Base-by-base conservation (phyloP, 352 stramenopile genomes). In the Phytophthora lateralis region DNA sequence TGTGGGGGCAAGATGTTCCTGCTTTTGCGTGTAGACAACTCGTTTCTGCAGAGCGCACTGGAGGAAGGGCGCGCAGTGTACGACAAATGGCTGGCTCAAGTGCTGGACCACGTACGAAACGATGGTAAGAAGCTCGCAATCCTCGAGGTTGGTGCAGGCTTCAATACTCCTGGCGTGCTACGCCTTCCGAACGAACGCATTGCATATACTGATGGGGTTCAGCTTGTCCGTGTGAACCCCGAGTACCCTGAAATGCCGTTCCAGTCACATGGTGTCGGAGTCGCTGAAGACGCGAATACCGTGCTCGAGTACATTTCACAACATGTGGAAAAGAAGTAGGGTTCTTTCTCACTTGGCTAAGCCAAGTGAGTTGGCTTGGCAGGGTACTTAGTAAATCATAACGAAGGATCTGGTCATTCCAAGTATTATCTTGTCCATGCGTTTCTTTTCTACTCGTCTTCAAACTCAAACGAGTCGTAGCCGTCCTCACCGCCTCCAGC, bases 381-480 rank as follows among this genome's bases (percentile, higher is more conserved):
- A 15, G 29, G 21, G 53, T n/a, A n/a, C n/a, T n/a, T n/a, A n/a
- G n/a, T 38, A 32, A 30, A 48, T n/a, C 54, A 61, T 55, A 41
- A 52, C 37, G 18, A 55, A n/a, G 52, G 26, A 58, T 59, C 38
- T 53, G 32, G 34, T 49, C 37, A 47, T 46, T 64, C 34, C 39
- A 17, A 44, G 41, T 20, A 30, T 48, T 45, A 35, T 50, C 41
- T 15, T 46, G 34, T 55, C 41, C 30, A 37, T 32, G 17, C 6
- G 4, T 38, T 38, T 29, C 41, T 18, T 12, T 61, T 56, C 42
- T 75, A 69, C 27, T 81, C 72, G 43, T 88, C 78, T 53, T 89
- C 79, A 55, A 85, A 85, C 38, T 93, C 81, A 55, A 93, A 80
- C 65, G 85, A 91, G 60, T 91, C 82, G 54, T 93, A 91, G 56